A percentile compares a stretch with the other conserved stretches of the same genome.
These are phyloP conservation scores for Yarrowia sp. DNA, from an alignment of 805 yeast species.

Conservation along the genomic window DNA sequence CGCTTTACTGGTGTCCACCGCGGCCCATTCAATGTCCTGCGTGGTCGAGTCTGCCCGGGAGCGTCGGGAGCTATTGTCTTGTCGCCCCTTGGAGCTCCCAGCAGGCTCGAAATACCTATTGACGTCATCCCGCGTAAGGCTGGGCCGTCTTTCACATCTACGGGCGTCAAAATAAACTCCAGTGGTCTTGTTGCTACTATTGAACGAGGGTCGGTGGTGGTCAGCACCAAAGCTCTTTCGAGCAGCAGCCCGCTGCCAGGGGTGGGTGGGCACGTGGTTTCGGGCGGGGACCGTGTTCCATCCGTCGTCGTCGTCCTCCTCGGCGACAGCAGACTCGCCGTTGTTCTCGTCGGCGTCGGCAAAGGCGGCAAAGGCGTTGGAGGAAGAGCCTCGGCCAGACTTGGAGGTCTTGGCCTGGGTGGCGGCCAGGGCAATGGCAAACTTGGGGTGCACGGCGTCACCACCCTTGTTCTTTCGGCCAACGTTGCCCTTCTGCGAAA, in stretches of 20 bases:
- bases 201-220: slow-evolving; percentile 26
- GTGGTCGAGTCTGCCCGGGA: background rate
- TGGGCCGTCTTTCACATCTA: slow-evolving; percentile 7
- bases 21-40: background rate
- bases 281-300: slow-evolving; percentile 33
- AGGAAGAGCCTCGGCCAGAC: slow-evolving; percentile 10
- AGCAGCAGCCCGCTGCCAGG: slow-evolving; percentile 25
- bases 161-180: slow-evolving; percentile 25
- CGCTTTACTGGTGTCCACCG: slow-evolving; percentile 13
- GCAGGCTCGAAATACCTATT: background rate
- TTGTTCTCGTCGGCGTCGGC: slow-evolving; percentile 21
- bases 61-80: background rate
- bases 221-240: slow-evolving; percentile 18
- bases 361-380: slow-evolving; percentile 24
- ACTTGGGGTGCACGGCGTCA: slow-evolving; percentile 26
- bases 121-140: slow-evolving; percentile 4
- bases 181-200: slow-evolving; percentile 26
- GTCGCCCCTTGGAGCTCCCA: background rate
- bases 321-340: slow-evolving; percentile 24
- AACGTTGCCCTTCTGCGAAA: slow-evolving; percentile 12
- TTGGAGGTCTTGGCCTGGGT: slow-evolving; percentile 24
- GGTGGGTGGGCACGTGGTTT: slow-evolving; percentile 25
- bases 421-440: slow-evolving; percentile 27
- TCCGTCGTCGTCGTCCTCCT: slow-evolving; percentile 30
- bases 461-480: slow-evolving; percentile 14